Percentiles rank a stretch among this genome's conserved stretches.
Conservation (phyloP, 345 rosid species). For the Conringia planisiliqua region DNA sequence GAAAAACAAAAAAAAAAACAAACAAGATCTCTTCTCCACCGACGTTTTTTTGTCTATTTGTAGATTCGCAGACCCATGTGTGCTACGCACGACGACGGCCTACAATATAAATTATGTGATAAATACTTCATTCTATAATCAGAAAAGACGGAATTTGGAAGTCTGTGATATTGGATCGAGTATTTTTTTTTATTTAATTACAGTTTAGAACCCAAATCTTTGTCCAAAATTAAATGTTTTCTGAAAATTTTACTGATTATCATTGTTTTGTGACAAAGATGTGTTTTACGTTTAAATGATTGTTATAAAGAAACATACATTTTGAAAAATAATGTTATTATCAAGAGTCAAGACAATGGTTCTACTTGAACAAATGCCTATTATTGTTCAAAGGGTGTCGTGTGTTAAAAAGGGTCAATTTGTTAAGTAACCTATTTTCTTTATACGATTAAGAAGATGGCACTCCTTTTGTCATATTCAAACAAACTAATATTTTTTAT, state of each 20-base stretch:
- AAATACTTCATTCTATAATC: not conserved
- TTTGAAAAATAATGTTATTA: not conserved
- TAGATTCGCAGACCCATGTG: not conserved
- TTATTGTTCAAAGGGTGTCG: not conserved
- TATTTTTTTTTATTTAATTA: not conserved
- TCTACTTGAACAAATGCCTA: not conserved
- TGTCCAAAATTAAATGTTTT: too few species aligned
- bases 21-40: not conserved
- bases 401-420: too few species aligned
- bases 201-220: too few species aligned
- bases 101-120: not conserved
- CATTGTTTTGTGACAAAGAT: too few species aligned
- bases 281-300: too few species aligned
- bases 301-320: too few species aligned
- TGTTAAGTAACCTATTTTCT: too few species aligned
- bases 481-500: too few species aligned
- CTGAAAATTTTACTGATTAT: too few species aligned
- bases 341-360: not conserved
- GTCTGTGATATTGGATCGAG: not conserved
- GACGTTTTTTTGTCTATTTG: not conserved
- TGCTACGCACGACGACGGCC: slow-evolving; percentile 1
- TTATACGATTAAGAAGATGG: too few species aligned
- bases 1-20: not conserved
- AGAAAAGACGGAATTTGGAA: not conserved
- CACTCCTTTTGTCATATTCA: too few species aligned